These are phyloP conservation scores for Aureobasidium subglaciale DNA, from an alignment of 2,329 filamentous ascomycete species.

Conservation along the genomic window DNA sequence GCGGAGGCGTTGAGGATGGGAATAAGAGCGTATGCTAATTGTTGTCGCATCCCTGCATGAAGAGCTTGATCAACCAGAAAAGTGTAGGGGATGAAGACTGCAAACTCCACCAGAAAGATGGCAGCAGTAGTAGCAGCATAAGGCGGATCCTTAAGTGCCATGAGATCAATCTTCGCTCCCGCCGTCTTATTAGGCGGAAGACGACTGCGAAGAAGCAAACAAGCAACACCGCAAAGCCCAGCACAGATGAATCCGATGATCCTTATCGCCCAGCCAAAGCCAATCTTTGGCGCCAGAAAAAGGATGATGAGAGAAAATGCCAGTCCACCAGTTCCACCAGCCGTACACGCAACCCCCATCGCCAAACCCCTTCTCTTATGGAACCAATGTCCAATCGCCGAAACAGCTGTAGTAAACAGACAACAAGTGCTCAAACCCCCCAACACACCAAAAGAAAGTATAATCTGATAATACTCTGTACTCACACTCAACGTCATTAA, in stretches of 20 bases:
- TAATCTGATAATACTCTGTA: slow-evolving; percentile 71
- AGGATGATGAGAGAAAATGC: slow-evolving; percentile 41
- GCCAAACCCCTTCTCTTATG: slow-evolving; percentile 64
- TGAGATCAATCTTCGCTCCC: not conserved
- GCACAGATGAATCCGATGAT: slow-evolving; percentile 35
- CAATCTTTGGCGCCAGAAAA: slow-evolving; percentile 33
- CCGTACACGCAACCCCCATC: slow-evolving; percentile 71
- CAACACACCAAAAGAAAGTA: slow-evolving; percentile 68
- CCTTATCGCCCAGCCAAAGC: slow-evolving; percentile 40
- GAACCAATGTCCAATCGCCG: slow-evolving; percentile 78
- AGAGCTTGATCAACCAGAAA: slow-evolving; percentile 31
- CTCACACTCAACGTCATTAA: slow-evolving; percentile 35
- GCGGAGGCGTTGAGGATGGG: slow-evolving; percentile 26
- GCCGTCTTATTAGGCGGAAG: slow-evolving; percentile 26
- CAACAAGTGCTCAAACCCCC: slow-evolving; percentile 66
- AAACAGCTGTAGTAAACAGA: slow-evolving; percentile 74
- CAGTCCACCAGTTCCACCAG: slow-evolving; percentile 42
- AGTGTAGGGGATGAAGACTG: slow-evolving; percentile 31
- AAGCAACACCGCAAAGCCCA: slow-evolving; percentile 34
- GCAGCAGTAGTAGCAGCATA: slow-evolving; percentile 23
- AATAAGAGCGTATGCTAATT: slow-evolving; percentile 27
- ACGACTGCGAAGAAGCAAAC: slow-evolving; percentile 35
- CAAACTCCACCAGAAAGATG: slow-evolving; percentile 31
- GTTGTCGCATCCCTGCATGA: slow-evolving; percentile 20
- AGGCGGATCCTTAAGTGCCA: not conserved